Percentiles rank a stretch among this genome's conserved stretches.
phyloP scores from a whole-genome alignment of 78 protist genomes.

The Emiliania huxleyi region DNA sequence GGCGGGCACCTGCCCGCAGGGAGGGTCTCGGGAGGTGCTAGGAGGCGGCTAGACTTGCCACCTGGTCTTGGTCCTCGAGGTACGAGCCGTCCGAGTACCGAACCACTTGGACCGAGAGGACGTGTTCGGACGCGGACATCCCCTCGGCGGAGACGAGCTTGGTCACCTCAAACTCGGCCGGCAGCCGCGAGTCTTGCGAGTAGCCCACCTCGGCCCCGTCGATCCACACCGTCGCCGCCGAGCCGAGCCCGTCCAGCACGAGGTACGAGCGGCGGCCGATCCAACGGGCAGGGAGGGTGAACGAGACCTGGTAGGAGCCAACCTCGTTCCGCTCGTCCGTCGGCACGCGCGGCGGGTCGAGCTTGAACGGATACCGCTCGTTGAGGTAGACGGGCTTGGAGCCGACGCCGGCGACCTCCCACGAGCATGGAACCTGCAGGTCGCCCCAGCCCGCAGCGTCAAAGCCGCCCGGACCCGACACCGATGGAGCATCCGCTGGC shows the following conservation, averaged over 20 bases:
- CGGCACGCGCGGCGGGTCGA: neutral
- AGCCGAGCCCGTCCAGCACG: neutral
- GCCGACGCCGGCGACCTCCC: constrained; percentile 9
- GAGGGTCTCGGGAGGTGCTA: no score
- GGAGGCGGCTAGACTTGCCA: no score
- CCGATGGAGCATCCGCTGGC: neutral
- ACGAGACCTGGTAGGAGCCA: neutral
- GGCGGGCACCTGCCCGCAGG: no score
- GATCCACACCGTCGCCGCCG: neutral
- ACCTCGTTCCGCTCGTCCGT: neutral
- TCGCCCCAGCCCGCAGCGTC: neutral
- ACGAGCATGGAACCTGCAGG: neutral
- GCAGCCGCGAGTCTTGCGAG: constrained; percentile 6
- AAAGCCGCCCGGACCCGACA: no score
- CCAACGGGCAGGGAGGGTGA: neutral
- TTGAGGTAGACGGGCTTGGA: neutral
- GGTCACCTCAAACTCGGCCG: constrained; percentile 13
- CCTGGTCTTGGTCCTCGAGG: constrained; percentile 33
- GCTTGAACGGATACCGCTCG: neutral
- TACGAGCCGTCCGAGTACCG: neutral
- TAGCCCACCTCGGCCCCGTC: neutral
- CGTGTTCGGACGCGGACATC: neutral
- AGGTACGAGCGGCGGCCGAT: neutral
- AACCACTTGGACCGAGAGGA: neutral
- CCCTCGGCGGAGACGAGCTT: neutral